phyloP scores from a whole-genome alignment of 257 asterid species.

The Haberlea rhodopensis region DNA sequence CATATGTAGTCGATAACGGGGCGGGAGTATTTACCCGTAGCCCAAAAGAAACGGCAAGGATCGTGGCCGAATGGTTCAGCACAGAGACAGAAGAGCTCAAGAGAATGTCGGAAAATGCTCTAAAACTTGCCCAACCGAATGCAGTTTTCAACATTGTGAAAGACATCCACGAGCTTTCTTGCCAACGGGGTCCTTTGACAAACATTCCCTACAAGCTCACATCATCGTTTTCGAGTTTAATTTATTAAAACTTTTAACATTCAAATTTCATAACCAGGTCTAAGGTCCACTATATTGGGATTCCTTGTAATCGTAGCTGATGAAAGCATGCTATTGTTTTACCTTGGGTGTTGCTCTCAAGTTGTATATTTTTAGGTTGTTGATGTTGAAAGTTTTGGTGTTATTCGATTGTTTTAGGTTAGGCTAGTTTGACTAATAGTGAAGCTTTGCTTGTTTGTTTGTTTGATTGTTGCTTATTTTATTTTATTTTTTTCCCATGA shows the following conservation, averaged over 20 bases:
- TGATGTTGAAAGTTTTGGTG: too few species aligned
- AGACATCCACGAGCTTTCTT: slow-evolving; percentile 86
- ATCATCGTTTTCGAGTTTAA: slow-evolving; percentile 72
- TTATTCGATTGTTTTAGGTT: slow-evolving; percentile 37
- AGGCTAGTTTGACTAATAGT: slow-evolving; percentile 20
- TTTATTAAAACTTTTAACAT: slow-evolving; percentile 29
- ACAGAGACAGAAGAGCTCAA: slow-evolving; percentile 64
- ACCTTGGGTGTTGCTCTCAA: slow-evolving; percentile 27
- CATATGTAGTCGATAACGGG: slow-evolving; percentile 84
- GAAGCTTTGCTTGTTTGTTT: slow-evolving; percentile 20
- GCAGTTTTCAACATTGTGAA: slow-evolving; percentile 93
- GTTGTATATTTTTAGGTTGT: slow-evolving; percentile 21
- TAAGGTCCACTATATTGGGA: slow-evolving; percentile 24
- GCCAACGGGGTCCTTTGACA: slow-evolving; percentile 74
- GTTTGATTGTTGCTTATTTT: slow-evolving; percentile 16
- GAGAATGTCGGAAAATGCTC: slow-evolving; percentile 78
- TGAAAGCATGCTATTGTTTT: slow-evolving; percentile 41
- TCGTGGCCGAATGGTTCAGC: slow-evolving; percentile 89
- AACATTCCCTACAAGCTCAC: slow-evolving; percentile 77
- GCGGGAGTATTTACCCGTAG: slow-evolving; percentile 87
- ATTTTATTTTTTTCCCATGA: slow-evolving; percentile 1
- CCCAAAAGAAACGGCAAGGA: slow-evolving; percentile 68
- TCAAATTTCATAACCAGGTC: slow-evolving; percentile 18
- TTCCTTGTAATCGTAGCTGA: slow-evolving; percentile 36
- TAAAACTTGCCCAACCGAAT: slow-evolving; percentile 76